Base-by-base conservation (phyloP, 192 early-diverging fungal species). In the Ramicandelaber brevisporus region DNA sequence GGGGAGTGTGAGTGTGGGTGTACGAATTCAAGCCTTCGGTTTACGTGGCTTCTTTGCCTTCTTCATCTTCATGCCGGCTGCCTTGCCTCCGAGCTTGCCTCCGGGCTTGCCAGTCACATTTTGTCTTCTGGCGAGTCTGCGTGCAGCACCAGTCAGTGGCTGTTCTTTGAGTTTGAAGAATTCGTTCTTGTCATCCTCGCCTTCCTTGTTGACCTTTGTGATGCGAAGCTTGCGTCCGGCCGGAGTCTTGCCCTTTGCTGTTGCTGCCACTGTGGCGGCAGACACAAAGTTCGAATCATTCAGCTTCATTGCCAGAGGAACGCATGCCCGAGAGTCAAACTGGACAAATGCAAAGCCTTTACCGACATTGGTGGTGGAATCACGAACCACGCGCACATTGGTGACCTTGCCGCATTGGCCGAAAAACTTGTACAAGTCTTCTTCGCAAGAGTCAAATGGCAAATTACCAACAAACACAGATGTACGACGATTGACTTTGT, bases 331-430 rank as follows among this genome's bases (percentile, higher is more conserved):
- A 27, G 85, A 59, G 3, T 44, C 38, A 43, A 87, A 89, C 46
- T 85, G 78, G 21, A 89, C 83, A 50, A 84, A 95, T 0, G 68
- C 88, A 50, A 89, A 75, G 2, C 88, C 88, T 43, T 95, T 95
- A 21, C 88, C 88, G 23, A 89, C 48, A 30, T 81, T 86, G 14
- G 74, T 84, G 33, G 59, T 65, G 13, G 42, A 28, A 43, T 95
- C 88, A 14, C 86, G 70, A 17, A 90, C 61, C 17, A 87, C 53
- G 9, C 84, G 60, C 12, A 90, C 81, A 34, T 77, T 70, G 40
- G 78, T 74, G 33, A 77, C 59, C 6, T 65, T 40, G 5, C 73
- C 70, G 34, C 68, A 74, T 14, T 61, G 49, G 26, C 51, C 62
- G 40, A 82, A 77, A 20, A 70, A 68, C 17, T 41, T 43, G 67